Evolutionary conservation across 495 filamentous ascomycete genomes (phyloP), one percentile per base, ranked within the genome.

Genomic region (Peziza echinospora): DNA sequence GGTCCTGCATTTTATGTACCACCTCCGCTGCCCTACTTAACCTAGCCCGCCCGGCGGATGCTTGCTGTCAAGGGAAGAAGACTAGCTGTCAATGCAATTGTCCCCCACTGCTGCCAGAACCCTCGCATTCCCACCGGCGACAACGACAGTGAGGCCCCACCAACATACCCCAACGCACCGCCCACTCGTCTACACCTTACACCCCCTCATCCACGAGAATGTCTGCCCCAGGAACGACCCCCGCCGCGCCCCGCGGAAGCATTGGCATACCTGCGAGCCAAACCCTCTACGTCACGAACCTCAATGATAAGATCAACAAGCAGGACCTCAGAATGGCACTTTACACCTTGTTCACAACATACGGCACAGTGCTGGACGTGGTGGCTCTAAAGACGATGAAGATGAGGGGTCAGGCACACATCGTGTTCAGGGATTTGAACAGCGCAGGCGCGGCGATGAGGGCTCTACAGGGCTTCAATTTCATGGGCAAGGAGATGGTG

Each of bases 371-470:
- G 11, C 72, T 99, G 43, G 89, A 96, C 58, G 77, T 99, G n/a
- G 80, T 92, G 25, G 80, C 82, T 25, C 68, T 93, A 55, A 85
- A 82, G 63, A 89, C 82, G 0, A 67, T 66, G 55, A 85, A 84
- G 64, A 86, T 93, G 80, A 80, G 91, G 26, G 89, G 89, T 2
- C 89, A 96, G 61, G 91, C 89, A 44, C 86, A 94, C 58, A 68
- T 99, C 41, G 82, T 86, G 3, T 94, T 83, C 61, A 75, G 80
- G 49, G 89, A 99, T 58, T 65, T 86, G 10, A 78, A 87, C 48
- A 71, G 78, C 2, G 84, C 83, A 41, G 89, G 85, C 24, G 82
- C 91, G 56, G 89, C 89, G 2, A 79, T 96, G 76, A 69, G 86
- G 46, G 75, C 81, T 24, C 65, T 93, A 22, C 78, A 96, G 53